Evolutionary conservation across 2,329 filamentous ascomycete genomes (phyloP).

Genomic region (Microascus cirrosus): DNA sequence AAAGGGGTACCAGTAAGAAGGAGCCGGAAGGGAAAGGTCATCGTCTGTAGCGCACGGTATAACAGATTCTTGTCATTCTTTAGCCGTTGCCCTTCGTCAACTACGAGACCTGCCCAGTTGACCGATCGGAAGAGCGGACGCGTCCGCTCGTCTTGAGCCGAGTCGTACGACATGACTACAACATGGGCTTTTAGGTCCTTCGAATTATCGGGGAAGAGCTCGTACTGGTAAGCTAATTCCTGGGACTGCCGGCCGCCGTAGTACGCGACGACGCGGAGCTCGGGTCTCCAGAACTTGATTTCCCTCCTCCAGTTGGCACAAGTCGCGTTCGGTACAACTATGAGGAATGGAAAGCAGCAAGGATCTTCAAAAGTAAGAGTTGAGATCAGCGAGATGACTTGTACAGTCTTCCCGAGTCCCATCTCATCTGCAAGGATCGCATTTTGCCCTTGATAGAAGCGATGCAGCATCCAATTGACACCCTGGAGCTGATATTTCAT

Average conservation of each 20-base stretch:
- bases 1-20: constrained; percentile 85
- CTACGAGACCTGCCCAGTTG: constrained; percentile 77
- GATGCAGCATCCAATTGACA: constrained; percentile 88
- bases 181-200: constrained; percentile 75
- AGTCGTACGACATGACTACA: constrained; percentile 91
- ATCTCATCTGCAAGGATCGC: constrained; percentile 95
- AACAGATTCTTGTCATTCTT: constrained; percentile 86
- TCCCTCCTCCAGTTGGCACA: constrained; percentile 97
- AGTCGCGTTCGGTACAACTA: constrained; percentile 90
- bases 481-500: constrained; percentile 94
- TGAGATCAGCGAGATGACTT: constrained; percentile 74
- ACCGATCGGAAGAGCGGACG: constrained; percentile 56
- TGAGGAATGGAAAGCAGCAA: constrained; percentile 76
- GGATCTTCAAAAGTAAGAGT: constrained; percentile 57
- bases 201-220: constrained; percentile 62
- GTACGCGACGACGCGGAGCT: constrained; percentile 80
- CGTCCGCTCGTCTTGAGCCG: constrained; percentile 63
- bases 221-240: constrained; percentile 67
- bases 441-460: constrained; percentile 73
- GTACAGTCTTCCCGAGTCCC: constrained; percentile 95
- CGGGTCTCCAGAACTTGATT: constrained; percentile 86
- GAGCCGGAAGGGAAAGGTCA: constrained; percentile 73
- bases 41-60: constrained; percentile 60
- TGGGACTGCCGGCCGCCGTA: constrained; percentile 70
- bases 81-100: constrained; percentile 89